Conservation (phyloP, 2,329 filamentous ascomycete genomes). For the Cladosporium sp. region DNA sequence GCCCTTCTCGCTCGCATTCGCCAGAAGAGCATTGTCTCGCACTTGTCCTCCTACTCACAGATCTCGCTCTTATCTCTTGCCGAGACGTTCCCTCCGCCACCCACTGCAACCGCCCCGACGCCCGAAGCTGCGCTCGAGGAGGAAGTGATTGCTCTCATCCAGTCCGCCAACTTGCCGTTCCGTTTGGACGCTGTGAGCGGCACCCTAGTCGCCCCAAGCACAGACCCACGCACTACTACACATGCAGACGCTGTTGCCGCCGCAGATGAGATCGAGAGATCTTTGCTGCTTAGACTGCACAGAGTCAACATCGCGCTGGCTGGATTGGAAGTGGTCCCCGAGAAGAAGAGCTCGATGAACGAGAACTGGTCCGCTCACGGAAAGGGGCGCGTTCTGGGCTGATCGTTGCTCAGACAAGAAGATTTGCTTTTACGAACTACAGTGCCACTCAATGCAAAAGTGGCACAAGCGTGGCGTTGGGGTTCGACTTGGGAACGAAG, state of each 20-base stretch:
- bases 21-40: conserved; percentile 88
- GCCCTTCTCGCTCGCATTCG: conserved; percentile 71
- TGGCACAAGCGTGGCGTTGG: not conserved
- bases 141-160: conserved; percentile 77
- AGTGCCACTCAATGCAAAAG: not conserved
- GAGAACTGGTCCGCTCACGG: not conserved
- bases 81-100: conserved; percentile 65
- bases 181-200: conserved; percentile 79
- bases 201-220: conserved; percentile 68
- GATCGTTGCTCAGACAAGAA: not conserved
- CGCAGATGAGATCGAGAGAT: conserved; percentile 67
- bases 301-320: conserved; percentile 72
- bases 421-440: too few relatives aligned
- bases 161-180: conserved; percentile 65
- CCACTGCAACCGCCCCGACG: conserved; percentile 15
- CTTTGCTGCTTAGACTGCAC: conserved; percentile 71
- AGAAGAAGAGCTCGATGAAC: not conserved
- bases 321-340: conserved; percentile 56
- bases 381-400: not conserved
- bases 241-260: conserved; percentile 66
- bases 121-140: conserved; percentile 48
- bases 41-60: conserved; percentile 83
- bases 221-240: conserved; percentile 63
- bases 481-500: too few relatives aligned
- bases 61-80: conserved; percentile 78